phyloP scores from a whole-genome alignment of 2,329 filamentous ascomycete genomes.

The Diaporthe sp. region DNA sequence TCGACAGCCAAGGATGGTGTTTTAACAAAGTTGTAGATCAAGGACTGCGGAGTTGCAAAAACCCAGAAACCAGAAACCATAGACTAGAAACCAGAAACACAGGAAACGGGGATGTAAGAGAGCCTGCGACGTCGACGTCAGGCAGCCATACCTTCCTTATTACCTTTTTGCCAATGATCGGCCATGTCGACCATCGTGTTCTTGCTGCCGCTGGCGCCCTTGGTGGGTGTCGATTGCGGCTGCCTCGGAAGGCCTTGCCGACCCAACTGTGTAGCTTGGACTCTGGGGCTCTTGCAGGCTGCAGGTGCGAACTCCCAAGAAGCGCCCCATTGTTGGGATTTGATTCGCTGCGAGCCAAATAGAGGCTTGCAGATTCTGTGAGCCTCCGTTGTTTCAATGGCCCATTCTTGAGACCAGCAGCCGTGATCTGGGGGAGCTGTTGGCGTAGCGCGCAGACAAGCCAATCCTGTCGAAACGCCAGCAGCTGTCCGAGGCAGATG shows the following conservation, averaged over 20 bases:
- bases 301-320: neutral
- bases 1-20: constrained; percentile 13
- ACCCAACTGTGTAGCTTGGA: neutral
- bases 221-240: neutral
- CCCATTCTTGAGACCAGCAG: constrained; percentile 33
- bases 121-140: neutral
- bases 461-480: constrained; percentile 30
- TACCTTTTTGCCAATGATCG: neutral
- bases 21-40: constrained; percentile 1
- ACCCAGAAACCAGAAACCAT: neutral
- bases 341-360: constrained; percentile 24
- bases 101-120: neutral
- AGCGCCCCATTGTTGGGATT: neutral
- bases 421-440: constrained; percentile 3
- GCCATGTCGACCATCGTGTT: neutral
- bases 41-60: neutral
- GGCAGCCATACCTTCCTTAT: constrained; percentile 13
- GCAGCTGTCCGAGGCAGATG: constrained; percentile 13
- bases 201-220: neutral
- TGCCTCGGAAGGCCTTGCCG: constrained; percentile 8
- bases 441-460: constrained; percentile 30
- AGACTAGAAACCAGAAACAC: neutral
- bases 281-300: constrained; percentile 11
- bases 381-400: constrained; percentile 30
- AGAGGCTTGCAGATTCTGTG: constrained; percentile 3